Base-by-base conservation (phyloP, 2,329 filamentous ascomycete species). In the Neonectria punicea region DNA sequence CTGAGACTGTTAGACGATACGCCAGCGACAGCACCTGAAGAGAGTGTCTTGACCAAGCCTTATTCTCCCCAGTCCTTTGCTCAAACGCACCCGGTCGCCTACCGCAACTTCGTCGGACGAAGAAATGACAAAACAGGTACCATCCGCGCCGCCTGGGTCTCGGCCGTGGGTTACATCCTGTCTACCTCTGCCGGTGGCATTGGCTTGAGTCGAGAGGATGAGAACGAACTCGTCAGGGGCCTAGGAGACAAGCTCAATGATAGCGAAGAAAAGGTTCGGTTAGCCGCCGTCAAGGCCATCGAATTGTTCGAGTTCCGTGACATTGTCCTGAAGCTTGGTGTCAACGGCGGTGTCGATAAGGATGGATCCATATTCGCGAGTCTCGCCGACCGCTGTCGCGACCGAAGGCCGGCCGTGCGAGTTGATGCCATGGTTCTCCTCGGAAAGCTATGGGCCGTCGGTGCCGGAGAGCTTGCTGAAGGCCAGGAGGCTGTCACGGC, bases 381-480 rank as follows among this genome's bases (percentile, higher is more conserved):
- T 67, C 86, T 99, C 28, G 93, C 93, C 30, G 94, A 98, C 75
- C 89, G 96, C 68, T 93, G 93, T 70, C 93, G 94, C 72, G 97
- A 99, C 80, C 91, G 91, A 67, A 95, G 92, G 76, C 88, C 90
- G 14, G 84, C 88, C 46, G 93, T 99, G 11, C 92, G 95, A 62
- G 89, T 92, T 43, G 93, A 95, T 72, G 94, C 93, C 25, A 97
- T 97, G 88, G 91, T 90, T 55, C 85, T 97, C 9, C 83, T 98
- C 1, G 93, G 89, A 11, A 93, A 90, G 67, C 90, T 98, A 30
- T 99, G 96, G 96, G 94, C 93, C n/a, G 94, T 97, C 18, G 95
- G 93, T 13, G 89, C 91, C 18, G 93, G 93, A 18, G 94, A 97
- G 73, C 92, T 99, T 72, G 90, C 93, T 25, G 89, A 91, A 57